Percentiles rank a stretch among this genome's conserved stretches.
Conservation (phyloP, 192 early-diverging fungal genomes). For the Coemansia sp. region DNA sequence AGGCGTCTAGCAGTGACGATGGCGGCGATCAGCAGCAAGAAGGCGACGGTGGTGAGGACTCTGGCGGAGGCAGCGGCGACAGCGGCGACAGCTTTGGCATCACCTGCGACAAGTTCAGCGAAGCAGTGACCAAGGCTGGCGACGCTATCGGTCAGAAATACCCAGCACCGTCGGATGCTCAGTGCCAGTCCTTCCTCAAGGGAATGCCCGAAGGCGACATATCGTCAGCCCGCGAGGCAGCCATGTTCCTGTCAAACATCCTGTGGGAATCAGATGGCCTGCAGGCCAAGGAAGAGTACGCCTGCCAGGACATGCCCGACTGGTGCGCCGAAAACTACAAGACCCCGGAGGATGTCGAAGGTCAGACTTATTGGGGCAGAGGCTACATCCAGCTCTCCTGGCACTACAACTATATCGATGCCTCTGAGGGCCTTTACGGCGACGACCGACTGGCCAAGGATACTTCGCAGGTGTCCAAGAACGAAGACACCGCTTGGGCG, state of each 20-base stretch:
- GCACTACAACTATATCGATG: conserved; percentile 51
- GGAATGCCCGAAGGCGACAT: conserved; percentile 41
- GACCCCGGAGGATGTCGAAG: conserved; percentile 34
- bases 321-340: conserved; percentile 49
- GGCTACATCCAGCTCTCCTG: conserved; percentile 58
- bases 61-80: conserved; percentile 4
- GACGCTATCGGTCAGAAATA: conserved; percentile 36
- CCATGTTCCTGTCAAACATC: conserved; percentile 56
- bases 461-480: conserved; percentile 24
- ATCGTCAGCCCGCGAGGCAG: conserved; percentile 42
- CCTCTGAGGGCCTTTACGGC: conserved; percentile 45
- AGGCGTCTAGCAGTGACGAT: conserved; percentile 10
- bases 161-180: conserved; percentile 27
- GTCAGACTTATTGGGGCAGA: conserved; percentile 52
- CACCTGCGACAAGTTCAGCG: conserved; percentile 45
- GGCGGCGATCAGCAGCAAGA: no score
- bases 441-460: conserved; percentile 39
- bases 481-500: conserved; percentile 39
- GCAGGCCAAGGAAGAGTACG: conserved; percentile 49
- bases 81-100: conserved; percentile 31
- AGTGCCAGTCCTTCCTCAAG: conserved; percentile 48
- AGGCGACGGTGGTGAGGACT: not conserved
- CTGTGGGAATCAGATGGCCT: conserved; percentile 55
- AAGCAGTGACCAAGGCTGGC: conserved; percentile 44
- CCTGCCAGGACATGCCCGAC: conserved; percentile 36